Evolutionary conservation across 2,329 filamentous ascomycete genomes (phyloP).

Genomic region (Fusarium palustre): DNA sequence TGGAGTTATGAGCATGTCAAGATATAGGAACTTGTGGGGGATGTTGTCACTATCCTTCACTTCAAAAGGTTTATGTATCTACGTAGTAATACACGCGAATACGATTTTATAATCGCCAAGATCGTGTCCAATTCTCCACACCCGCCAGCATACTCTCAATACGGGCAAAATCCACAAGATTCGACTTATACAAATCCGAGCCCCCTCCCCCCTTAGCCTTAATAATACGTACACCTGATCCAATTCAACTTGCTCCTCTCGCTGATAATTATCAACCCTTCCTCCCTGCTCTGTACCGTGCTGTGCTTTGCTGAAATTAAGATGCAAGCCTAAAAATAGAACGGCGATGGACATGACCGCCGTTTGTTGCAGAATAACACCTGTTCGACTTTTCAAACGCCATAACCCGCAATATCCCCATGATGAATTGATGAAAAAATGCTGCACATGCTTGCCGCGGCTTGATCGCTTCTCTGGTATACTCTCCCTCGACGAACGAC

Average conservation of each 20-base stretch:
- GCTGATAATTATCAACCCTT: constrained; percentile 21
- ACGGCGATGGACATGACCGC: constrained; percentile 19
- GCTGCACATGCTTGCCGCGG: constrained; percentile 30
- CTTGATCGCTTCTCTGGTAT: constrained; percentile 11
- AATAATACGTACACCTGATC: constrained; percentile 20
- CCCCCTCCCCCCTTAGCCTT: background rate
- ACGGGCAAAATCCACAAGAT: constrained; percentile 20
- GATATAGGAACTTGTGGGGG: background rate
- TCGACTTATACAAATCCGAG: constrained; percentile 10
- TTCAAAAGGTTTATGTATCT: constrained; percentile 27
- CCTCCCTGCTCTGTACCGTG: constrained; percentile 3
- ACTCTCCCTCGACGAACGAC: constrained; percentile 6
- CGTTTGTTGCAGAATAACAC: constrained; percentile 40
- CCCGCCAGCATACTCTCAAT: constrained; percentile 13
- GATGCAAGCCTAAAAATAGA: constrained; percentile 34
- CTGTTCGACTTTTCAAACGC: constrained; percentile 43
- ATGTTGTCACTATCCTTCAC: constrained; percentile 12
- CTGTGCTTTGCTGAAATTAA: constrained; percentile 34
- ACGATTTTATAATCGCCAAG: constrained; percentile 20
- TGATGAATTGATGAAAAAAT: constrained; percentile 42
- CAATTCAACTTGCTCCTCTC: constrained; percentile 11
- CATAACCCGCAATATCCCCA: constrained; percentile 36
- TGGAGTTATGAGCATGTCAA: no score
- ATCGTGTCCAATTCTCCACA: constrained; percentile 27
- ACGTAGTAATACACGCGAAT: constrained; percentile 25